phyloP scores from a whole-genome alignment of 805 yeast species.

The Metschnikowia kofuensis region DNA sequence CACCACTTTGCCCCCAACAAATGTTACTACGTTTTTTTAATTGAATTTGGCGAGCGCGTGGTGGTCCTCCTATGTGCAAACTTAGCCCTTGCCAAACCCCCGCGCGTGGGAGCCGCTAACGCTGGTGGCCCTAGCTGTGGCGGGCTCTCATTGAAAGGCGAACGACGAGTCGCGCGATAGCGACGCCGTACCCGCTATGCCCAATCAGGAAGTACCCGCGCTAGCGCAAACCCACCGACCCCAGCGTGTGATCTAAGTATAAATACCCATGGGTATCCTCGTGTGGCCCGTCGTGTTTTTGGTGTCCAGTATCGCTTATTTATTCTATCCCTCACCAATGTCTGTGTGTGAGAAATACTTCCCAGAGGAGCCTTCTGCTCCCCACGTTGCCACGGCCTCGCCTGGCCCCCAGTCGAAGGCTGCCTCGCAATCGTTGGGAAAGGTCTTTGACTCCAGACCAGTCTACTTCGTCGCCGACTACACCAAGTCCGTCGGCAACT shows the following conservation, averaged over 20 bases:
- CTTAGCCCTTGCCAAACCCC: too few relatives aligned
- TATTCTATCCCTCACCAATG: conserved; percentile 13
- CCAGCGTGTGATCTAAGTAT: background rate
- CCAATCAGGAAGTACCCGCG: background rate
- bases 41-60: too few relatives aligned
- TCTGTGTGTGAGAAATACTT: conserved; percentile 57
- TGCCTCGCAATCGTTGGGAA: conserved; percentile 51
- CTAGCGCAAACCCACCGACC: background rate
- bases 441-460: conserved; percentile 69
- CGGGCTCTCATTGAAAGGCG: too few relatives aligned
- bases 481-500: conserved; percentile 72
- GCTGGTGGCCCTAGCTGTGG: too few relatives aligned
- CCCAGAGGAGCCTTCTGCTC: conserved; percentile 78
- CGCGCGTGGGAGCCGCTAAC: too few relatives aligned
- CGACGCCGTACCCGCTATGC: background rate
- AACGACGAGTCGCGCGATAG: background rate
- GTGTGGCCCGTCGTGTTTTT: background rate
- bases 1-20: too few relatives aligned
- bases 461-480: conserved; percentile 77
- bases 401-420: conserved; percentile 75
- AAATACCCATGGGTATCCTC: conserved; percentile 5
- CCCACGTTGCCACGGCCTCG: conserved; percentile 57
- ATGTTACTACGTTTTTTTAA: too few relatives aligned
- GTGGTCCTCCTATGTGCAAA: too few relatives aligned
- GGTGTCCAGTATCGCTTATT: background rate